phyloP scores from a whole-genome alignment of 1,139 yeast species.

The Yueomyces sp. region DNA sequence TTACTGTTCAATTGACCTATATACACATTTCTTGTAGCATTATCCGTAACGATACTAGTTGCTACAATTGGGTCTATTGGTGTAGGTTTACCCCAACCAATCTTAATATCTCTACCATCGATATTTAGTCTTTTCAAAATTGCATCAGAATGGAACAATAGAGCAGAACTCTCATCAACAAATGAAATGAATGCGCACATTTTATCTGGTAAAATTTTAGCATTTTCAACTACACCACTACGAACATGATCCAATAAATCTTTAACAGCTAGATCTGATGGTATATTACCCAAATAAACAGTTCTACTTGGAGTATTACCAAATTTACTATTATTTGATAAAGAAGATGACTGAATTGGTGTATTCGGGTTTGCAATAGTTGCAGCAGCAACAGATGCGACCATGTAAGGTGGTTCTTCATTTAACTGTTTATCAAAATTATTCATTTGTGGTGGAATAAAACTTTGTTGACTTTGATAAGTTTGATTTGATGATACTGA shows the following conservation, averaged over 20 bases:
- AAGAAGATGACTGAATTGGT: constrained; percentile 2
- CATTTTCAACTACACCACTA: constrained; percentile 79
- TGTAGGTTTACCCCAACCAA: constrained; percentile 73
- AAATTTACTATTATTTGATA: constrained; percentile 19
- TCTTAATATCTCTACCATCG: constrained; percentile 39
- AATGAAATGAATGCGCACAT: constrained; percentile 42
- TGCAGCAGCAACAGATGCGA: constrained; percentile 48
- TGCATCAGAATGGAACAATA: constrained; percentile 49
- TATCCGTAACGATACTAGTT: constrained; percentile 67
- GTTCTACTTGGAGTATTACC: constrained; percentile 63
- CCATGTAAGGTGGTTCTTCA: not conserved
- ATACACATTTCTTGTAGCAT: constrained; percentile 86
- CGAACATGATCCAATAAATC: constrained; percentile 82
- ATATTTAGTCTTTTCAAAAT: constrained; percentile 37
- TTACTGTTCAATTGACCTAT: constrained; percentile 46
- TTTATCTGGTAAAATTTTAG: constrained; percentile 39
- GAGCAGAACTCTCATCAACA: constrained; percentile 39
- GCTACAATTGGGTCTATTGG: constrained; percentile 58
- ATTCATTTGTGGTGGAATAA: constrained; percentile 41
- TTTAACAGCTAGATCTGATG: constrained; percentile 66
- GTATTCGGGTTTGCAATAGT: constrained; percentile 37
- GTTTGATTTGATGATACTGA: not conserved
- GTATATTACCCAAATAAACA: constrained; percentile 82
- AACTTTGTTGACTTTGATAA: not conserved
- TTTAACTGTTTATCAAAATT: constrained; percentile 38